Conservation (phyloP, 1,284 basidiomycete genomes). For the Takashimella tepidaria region DNA sequence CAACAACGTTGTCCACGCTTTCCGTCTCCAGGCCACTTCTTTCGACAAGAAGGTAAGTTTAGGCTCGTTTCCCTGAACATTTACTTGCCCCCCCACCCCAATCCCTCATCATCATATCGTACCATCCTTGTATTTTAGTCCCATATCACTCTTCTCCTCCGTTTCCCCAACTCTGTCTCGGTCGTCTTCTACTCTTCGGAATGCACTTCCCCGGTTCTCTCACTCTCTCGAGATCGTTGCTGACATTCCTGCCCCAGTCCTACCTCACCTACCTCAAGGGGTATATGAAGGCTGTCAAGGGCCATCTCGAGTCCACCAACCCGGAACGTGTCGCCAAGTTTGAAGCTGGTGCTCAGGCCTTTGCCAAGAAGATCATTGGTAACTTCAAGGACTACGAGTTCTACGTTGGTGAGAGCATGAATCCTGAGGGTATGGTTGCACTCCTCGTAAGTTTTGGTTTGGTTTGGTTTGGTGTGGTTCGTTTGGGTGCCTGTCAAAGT, state of each 20-base stretch:
- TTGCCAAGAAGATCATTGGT: conserved; percentile 80
- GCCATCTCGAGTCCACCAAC: conserved; percentile 56
- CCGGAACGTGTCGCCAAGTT: conserved; percentile 72
- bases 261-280: conserved; percentile 85
- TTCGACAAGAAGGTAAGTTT: conserved; percentile 80
- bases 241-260: too few relatives aligned
- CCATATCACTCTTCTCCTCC: neutral
- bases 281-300: conserved; percentile 79
- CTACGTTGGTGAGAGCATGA: conserved; percentile 82
- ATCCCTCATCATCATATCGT: too few relatives aligned
- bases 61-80: too few relatives aligned
- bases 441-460: conserved; percentile 56
- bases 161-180: neutral
- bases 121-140: too few relatives aligned
- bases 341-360: conserved; percentile 72
- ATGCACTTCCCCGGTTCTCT: too few relatives aligned
- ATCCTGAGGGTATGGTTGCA: conserved; percentile 82
- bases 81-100: too few relatives aligned
- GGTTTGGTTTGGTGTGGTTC: conserved; percentile 9
- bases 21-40: conserved; percentile 74
- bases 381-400: conserved; percentile 67
- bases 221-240: too few relatives aligned
- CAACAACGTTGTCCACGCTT: conserved; percentile 91
- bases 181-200: neutral
- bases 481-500: too few relatives aligned